Evolutionary conservation across 495 filamentous ascomycete species (phyloP), one percentile per base, ranked within the genome.

Genomic region (Penicillium canariense): DNA sequence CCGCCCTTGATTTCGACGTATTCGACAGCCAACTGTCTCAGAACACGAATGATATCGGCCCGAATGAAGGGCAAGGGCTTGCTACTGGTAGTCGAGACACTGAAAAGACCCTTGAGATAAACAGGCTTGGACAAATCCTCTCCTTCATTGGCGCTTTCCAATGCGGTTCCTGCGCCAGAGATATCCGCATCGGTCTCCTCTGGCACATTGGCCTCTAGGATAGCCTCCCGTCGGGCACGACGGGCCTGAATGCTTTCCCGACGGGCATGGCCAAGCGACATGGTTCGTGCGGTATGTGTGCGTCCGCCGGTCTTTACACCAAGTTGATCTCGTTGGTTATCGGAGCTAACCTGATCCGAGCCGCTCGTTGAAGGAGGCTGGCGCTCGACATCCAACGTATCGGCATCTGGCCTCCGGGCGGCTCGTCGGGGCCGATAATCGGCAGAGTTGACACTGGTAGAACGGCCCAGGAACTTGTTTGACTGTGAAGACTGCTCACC

Each of bases 91-190:
- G 94, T 99, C 4, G 89, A 91, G 30, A 97, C 94, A 66, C 92
- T 97, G 77, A 99, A 99, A 22, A 99, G 83, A 20, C 94, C 94
- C 69, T 99, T 99, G 23, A 99, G 83, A 66, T 87, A 99, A 23
- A 97, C 94, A 1, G 95, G 95, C 64, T 96, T 97, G 79, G 61
- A 88, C 72, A 73, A 75, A 48, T 75, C 73, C 63, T 80, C 74
- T 75, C 79, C 54, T 69, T 81, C 60, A 74, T 73, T 66, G 77
- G 74, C 77, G 48, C 81, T 73, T 42, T 86, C 82, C 54, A 77
- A 54, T 18, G 77, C 76, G 42, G 73, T 77, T 7, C 73, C 75
- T 47, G 71, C 65, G 12, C 74, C 74, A 8, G 75, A 72, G n/a
- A 77, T 67, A 40, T 77, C 71, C 8, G 68, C 74, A 62, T 90